These are phyloP conservation scores for Fusarium aywerte DNA, from an alignment of 2,329 filamentous ascomycete genomes.

Conservation along the genomic window DNA sequence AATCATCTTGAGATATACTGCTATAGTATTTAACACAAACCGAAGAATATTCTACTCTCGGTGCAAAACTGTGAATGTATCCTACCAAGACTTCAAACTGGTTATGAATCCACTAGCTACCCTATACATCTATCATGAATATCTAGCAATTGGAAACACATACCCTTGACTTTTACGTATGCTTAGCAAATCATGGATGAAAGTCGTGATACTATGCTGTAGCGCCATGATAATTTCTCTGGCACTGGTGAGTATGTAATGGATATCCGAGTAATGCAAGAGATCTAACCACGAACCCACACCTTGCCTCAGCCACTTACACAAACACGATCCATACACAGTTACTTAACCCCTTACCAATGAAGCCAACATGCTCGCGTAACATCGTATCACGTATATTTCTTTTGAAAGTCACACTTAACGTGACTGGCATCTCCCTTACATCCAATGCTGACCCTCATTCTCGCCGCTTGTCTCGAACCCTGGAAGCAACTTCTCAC, in stretches of 20 bases:
- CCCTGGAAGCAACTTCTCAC: background rate
- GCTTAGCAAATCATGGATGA: no score
- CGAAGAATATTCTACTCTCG: no score
- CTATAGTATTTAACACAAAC: no score
- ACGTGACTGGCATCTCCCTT: background rate
- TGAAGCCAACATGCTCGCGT: background rate
- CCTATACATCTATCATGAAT: background rate
- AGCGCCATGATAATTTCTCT: no score
- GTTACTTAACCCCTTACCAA: background rate
- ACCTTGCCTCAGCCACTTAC: no score
- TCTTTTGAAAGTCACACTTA: no score
- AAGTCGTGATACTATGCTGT: no score
- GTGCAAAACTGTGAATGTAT: no score
- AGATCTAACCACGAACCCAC: background rate
- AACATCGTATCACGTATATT: background rate
- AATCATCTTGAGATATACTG: no score
- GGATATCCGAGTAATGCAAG: background rate
- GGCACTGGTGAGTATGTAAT: background rate
- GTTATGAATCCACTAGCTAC: background rate
- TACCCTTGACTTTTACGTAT: no score
- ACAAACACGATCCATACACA: background rate
- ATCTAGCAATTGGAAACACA: no score
- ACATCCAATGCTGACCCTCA: background rate
- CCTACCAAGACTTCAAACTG: no score
- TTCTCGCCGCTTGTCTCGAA: constrained; percentile 14